A percentile compares a stretch with the other conserved stretches of the same genome.
These are phyloP conservation scores for Neofusicoccum parvum DNA, from an alignment of 2,329 filamentous ascomycete genomes.

Conservation along the genomic window DNA sequence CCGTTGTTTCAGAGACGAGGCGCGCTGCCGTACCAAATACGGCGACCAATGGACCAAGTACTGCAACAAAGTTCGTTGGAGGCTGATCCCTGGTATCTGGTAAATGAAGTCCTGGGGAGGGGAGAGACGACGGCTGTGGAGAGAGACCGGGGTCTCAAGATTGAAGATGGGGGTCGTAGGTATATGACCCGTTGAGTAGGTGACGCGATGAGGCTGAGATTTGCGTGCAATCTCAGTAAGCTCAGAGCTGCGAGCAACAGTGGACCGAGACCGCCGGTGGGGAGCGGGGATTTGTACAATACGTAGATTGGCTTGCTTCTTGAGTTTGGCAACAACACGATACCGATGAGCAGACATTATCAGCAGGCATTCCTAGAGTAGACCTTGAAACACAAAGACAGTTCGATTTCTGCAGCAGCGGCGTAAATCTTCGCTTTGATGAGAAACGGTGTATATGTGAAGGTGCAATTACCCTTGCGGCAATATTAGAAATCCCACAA, in stretches of 20 bases:
- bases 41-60: conserved; percentile 50
- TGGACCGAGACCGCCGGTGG: too few species aligned
- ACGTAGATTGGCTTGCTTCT: neutral
- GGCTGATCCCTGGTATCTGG: conserved; percentile 45
- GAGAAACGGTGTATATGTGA: neutral
- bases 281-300: neutral
- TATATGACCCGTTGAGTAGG: neutral
- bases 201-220: neutral
- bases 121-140: too few species aligned
- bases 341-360: neutral
- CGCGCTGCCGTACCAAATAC: conserved; percentile 49
- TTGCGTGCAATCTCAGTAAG: neutral
- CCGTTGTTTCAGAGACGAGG: conserved; percentile 50
- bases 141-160: neutral
- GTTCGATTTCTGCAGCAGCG: neutral
- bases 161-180: neutral
- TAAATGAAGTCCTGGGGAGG: neutral
- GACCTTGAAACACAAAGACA: neutral
- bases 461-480: neutral
- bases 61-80: conserved; percentile 45
- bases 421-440: too few species aligned
- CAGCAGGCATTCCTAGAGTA: conserved; percentile 10
- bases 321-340: neutral
- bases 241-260: neutral
- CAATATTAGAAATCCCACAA: neutral